phyloP scores from a whole-genome alignment of 129 eudicot genomes.

The Centaurea solstitialis region DNA sequence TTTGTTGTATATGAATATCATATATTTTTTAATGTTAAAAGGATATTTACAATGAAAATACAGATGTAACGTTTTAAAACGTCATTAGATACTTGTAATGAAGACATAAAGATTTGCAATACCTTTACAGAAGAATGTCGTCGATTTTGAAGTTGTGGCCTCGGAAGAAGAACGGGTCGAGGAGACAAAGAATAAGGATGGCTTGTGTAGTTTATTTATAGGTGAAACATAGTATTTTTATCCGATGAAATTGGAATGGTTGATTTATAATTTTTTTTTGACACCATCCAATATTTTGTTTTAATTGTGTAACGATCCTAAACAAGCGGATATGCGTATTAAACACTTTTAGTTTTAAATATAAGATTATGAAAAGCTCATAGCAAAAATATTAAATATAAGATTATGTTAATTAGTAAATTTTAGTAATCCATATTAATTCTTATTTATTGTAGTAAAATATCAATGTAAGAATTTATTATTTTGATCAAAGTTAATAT shows the following conservation, averaged over 20 bases:
- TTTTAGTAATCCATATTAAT: not conserved
- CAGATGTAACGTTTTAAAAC: not conserved
- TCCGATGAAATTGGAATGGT: not conserved
- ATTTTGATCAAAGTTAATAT: too few species aligned
- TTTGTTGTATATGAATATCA: not conserved
- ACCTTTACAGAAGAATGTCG: conserved; percentile 31
- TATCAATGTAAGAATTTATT: too few species aligned
- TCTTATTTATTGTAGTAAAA: too few species aligned
- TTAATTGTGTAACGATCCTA: not conserved
- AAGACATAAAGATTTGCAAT: not conserved
- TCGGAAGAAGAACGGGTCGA: conserved; percentile 32
- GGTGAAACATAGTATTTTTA: not conserved
- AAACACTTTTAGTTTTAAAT: too few species aligned
- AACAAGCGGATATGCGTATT: not conserved
- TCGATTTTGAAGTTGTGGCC: conserved; percentile 22
- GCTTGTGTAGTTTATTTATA: not conserved
- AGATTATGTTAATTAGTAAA: not conserved
- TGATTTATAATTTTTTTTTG: not conserved
- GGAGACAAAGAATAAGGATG: conserved; percentile 30
- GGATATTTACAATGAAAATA: not conserved
- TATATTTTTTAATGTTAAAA: not conserved
- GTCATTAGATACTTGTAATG: not conserved
- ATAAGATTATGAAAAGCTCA: too few species aligned
- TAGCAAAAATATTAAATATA: too few species aligned
- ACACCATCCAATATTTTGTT: conserved; percentile 11